phyloP scores from a whole-genome alignment of 2,329 filamentous ascomycete genomes.

The Trichoderma arundinaceum region DNA sequence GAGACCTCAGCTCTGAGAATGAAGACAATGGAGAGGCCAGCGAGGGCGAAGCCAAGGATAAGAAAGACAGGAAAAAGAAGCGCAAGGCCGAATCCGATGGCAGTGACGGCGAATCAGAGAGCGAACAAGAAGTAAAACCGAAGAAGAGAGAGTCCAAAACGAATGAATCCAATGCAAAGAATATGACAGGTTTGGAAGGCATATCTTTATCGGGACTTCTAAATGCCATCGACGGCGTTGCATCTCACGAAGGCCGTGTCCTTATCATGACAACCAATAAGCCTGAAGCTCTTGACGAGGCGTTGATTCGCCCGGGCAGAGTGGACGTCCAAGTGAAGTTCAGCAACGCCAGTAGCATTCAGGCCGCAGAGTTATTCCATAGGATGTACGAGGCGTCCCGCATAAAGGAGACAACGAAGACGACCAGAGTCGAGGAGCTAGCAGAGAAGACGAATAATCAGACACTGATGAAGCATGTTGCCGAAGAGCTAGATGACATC shows the following conservation, averaged over 20 bases:
- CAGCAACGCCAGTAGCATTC: constrained; percentile 58
- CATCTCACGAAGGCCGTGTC: constrained; percentile 77
- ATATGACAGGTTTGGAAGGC: constrained; percentile 41
- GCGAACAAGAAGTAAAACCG: constrained; percentile 34
- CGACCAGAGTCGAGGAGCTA: background rate
- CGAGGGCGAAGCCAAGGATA: constrained; percentile 34
- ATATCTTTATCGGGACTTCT: constrained; percentile 80
- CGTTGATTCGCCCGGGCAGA: constrained; percentile 74
- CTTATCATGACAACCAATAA: constrained; percentile 85
- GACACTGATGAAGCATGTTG: constrained; percentile 24
- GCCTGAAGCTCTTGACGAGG: constrained; percentile 73
- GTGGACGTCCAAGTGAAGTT: constrained; percentile 74
- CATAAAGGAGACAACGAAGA: constrained; percentile 27
- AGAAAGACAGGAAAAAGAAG: constrained; percentile 38
- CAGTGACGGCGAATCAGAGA: constrained; percentile 39
- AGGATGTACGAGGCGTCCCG: constrained; percentile 62
- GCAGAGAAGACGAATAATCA: background rate
- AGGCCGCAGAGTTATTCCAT: constrained; percentile 64
- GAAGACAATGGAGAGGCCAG: constrained; percentile 33
- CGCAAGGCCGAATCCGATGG: constrained; percentile 37
- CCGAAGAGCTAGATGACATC: constrained; percentile 19
- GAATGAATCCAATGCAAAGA: constrained; percentile 29
- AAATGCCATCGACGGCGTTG: constrained; percentile 84
- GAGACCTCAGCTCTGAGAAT: constrained; percentile 45
- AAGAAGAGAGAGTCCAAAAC: constrained; percentile 33